These are phyloP conservation scores for Euphrasia confusa DNA, from an alignment of 257 asterid species.

Conservation along the genomic window DNA sequence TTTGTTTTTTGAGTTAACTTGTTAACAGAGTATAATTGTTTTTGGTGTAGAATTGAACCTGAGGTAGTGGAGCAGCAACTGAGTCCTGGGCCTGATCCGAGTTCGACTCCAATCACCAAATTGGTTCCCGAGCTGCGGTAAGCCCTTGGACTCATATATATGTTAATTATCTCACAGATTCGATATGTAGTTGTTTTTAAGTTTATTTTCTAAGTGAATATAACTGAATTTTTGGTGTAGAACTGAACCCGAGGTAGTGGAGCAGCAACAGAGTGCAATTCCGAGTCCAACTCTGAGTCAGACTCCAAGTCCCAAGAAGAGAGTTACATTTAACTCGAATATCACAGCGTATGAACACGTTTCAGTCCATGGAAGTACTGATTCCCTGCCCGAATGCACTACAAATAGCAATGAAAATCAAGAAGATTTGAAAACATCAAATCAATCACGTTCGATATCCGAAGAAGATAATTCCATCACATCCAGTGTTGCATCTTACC, in stretches of 20 bases:
- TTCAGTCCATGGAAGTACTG: constrained; percentile 45
- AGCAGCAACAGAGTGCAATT: constrained; percentile 44
- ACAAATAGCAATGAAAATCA: constrained; percentile 27
- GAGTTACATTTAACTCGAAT: constrained; percentile 80
- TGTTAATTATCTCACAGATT: background rate
- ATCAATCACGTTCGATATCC: constrained; percentile 36
- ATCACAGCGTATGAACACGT: constrained; percentile 66
- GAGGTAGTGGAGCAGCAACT: constrained; percentile 54
- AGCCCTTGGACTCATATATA: constrained; percentile 24
- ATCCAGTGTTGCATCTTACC: constrained; percentile 69
- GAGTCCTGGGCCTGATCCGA: constrained; percentile 25
- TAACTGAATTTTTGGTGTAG: constrained; percentile 35
- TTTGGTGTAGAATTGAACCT: constrained; percentile 40
- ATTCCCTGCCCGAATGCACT: constrained; percentile 45
- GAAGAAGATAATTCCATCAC: constrained; percentile 49
- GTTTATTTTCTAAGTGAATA: background rate
- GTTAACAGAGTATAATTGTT: constrained; percentile 13
- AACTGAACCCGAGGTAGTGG: constrained; percentile 49
- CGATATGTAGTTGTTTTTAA: background rate
- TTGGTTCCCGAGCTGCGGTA: constrained; percentile 45
- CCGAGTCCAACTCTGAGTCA: constrained; percentile 31
- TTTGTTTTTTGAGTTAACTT: too few species aligned
- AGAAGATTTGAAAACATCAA: constrained; percentile 25
- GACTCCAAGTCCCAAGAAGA: constrained; percentile 43
- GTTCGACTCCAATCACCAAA: constrained; percentile 39